Base-by-base conservation (phyloP, 345 rosid genomes). In the Salix udensis region DNA sequence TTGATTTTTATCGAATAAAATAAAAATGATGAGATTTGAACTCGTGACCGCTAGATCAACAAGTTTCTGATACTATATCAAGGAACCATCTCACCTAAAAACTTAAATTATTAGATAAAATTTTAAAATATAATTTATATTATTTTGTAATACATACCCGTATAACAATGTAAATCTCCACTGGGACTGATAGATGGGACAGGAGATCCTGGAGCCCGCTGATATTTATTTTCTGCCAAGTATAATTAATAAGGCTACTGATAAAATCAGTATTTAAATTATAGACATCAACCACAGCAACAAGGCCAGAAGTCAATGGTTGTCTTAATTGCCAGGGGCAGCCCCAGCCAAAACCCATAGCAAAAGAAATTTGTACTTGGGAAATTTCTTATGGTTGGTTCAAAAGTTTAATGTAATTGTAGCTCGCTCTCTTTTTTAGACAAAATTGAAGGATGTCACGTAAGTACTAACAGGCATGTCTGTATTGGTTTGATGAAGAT, bases 21-120 rank as follows among this genome's bases (percentile, higher is more conserved):
- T 34, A 4, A 34, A 0, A 0, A 34, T 34, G 36, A 4, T 34
- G 5, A 4, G 5, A 34, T 34, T 4, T 34, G 36, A 34, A 34
- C 36, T 4, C 6, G 36, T 34, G 36, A 34, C 1, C 0, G 6
- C 36, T 34, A 4, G 0, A 4, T 31, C 34, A 34, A 4, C 0
- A 34, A 34, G 6, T 34, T 34, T 34, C 2, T 34, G 36, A 34
- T 34, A 34, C 36, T 34, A 34, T 34, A 0, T 34, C 1, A 34
- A 34, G 0, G 1, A 34, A 34, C 0, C 2, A 34, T 34, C 2
- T 34, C 5, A 34, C 0, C 36, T 34, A 0, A 34, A 34, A 4
- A 34, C 5, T 34, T 34, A 34, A 34, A 34, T 34, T 34, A 34
- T 34, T 0, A 34, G 0, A 34, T 34, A 34, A 34, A 34, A 34